Conservation (phyloP, 2,329 filamentous ascomycete species). For the Penicillium sp. region DNA sequence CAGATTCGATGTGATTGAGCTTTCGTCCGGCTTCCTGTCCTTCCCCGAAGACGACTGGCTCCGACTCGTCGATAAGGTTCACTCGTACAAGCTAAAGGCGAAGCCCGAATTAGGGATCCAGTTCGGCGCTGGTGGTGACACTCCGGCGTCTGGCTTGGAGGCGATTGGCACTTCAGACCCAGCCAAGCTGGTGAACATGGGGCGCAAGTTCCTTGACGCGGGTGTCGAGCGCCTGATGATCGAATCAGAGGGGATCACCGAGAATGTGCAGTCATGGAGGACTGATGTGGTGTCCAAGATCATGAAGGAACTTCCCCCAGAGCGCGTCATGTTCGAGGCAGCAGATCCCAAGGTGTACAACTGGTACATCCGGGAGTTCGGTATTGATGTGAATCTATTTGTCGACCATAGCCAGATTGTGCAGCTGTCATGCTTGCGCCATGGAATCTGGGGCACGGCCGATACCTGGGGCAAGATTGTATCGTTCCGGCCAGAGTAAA, state of each 20-base stretch:
- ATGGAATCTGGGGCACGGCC: slow-evolving; percentile 49
- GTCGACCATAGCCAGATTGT: slow-evolving; percentile 53
- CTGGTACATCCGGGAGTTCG: slow-evolving; percentile 52
- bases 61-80: slow-evolving; percentile 43
- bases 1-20: slow-evolving; percentile 49
- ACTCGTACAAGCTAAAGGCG: slow-evolving; percentile 42
- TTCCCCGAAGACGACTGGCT: slow-evolving; percentile 49
- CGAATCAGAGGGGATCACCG: slow-evolving; percentile 51
- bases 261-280: slow-evolving; percentile 48
- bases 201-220: slow-evolving; percentile 43
- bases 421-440: slow-evolving; percentile 45
- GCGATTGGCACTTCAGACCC: slow-evolving; percentile 44
- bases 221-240: slow-evolving; percentile 52
- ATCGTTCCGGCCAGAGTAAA: slow-evolving; percentile 30
- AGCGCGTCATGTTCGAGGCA: slow-evolving; percentile 52
- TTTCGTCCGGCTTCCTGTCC: slow-evolving; percentile 48
- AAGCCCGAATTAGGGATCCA: slow-evolving; percentile 52
- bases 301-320: slow-evolving; percentile 43
- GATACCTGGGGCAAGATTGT: slow-evolving; percentile 50
- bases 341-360: slow-evolving; percentile 50
- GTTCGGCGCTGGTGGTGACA: slow-evolving; percentile 51
- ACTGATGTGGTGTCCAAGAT: slow-evolving; percentile 49
- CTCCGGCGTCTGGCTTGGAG: slow-evolving; percentile 40
- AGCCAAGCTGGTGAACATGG: slow-evolving; percentile 43
- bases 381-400: slow-evolving; percentile 50